phyloP scores from a whole-genome alignment of 108 stramenopile species.

The Nannochloropsis granulata region DNA sequence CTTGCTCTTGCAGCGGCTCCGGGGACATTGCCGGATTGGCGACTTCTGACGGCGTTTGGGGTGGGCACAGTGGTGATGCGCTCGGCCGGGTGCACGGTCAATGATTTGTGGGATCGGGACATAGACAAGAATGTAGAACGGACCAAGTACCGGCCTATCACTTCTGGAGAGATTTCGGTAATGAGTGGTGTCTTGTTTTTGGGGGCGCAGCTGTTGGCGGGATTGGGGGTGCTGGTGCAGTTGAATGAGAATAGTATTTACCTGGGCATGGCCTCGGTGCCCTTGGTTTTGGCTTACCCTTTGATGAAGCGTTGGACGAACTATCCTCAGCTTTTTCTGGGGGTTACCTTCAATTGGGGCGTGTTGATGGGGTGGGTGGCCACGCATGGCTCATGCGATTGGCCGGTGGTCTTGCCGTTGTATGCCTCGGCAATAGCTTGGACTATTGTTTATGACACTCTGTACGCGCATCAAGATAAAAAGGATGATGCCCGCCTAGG shows the following conservation, averaged over 20 bases:
- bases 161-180: conserved; percentile 49
- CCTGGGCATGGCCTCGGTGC: conserved; percentile 56
- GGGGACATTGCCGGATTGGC: conserved; percentile 20
- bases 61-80: conserved; percentile 78
- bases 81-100: conserved; percentile 75
- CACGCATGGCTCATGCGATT: neutral
- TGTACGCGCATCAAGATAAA: conserved; percentile 98
- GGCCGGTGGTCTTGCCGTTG: conserved; percentile 58
- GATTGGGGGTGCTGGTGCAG: conserved; percentile 64
- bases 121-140: conserved; percentile 68
- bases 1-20: conserved; percentile 35
- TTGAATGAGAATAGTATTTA: conserved; percentile 53
- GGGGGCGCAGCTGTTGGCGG: conserved; percentile 58
- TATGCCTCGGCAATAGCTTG: conserved; percentile 72
- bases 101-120: conserved; percentile 93
- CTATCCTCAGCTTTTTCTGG: conserved; percentile 84
- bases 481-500: conserved; percentile 69
- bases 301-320: conserved; percentile 82
- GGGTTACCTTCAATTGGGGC: conserved; percentile 96
- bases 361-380: conserved; percentile 59
- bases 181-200: conserved; percentile 62
- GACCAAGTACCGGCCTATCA: conserved; percentile 71
- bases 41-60: conserved; percentile 35
- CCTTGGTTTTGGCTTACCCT: conserved; percentile 78
- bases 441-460: conserved; percentile 95